Evolutionary conservation across 2,329 filamentous ascomycete species (phyloP).

Genomic region (Talaromyces sp.): DNA sequence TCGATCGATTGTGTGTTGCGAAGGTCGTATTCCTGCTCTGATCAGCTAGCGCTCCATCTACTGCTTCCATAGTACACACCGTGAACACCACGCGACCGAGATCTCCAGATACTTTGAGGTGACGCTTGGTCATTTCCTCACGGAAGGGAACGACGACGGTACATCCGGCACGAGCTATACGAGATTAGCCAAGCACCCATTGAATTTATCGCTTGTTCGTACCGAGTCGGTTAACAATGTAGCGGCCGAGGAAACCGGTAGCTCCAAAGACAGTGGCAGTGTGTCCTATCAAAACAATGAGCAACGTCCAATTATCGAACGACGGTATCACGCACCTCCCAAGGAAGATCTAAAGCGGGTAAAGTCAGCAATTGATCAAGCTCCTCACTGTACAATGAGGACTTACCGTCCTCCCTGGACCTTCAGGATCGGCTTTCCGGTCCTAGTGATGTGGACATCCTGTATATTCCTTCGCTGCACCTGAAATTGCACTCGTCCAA

Average conservation of each 20-base stretch:
- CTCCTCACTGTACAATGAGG: slow-evolving; percentile 19
- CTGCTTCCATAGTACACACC: slow-evolving; percentile 30
- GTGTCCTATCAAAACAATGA: slow-evolving; percentile 63
- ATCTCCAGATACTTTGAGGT: slow-evolving; percentile 94
- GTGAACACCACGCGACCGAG: slow-evolving; percentile 85
- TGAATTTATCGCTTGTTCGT: slow-evolving; percentile 35
- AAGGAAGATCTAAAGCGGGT: slow-evolving; percentile 65
- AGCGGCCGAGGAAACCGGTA: slow-evolving; percentile 90
- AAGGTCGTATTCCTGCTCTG: slow-evolving; percentile 81
- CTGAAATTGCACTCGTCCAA: slow-evolving; percentile 36
- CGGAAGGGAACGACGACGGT: slow-evolving; percentile 90
- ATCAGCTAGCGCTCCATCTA: slow-evolving; percentile 8
- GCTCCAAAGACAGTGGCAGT: slow-evolving; percentile 97
- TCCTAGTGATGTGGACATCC: slow-evolving; percentile 90
- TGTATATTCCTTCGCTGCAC: slow-evolving; percentile 56
- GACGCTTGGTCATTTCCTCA: slow-evolving; percentile 96
- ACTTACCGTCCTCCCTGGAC: slow-evolving; percentile 82
- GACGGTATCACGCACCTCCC: slow-evolving; percentile 62
- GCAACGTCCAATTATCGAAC: slow-evolving; percentile 21
- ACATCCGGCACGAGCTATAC: slow-evolving; percentile 81
- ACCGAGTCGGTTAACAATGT: slow-evolving; percentile 95
- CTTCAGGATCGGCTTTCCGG: slow-evolving; percentile 91
- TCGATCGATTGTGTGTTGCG: slow-evolving; percentile 94
- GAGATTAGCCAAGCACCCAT: slow-evolving; percentile 25
- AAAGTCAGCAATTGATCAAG: slow-evolving; percentile 18